These are phyloP conservation scores for Trichoderma aggressivum DNA, from an alignment of 2,329 filamentous ascomycete genomes.

Conservation along the genomic window DNA sequence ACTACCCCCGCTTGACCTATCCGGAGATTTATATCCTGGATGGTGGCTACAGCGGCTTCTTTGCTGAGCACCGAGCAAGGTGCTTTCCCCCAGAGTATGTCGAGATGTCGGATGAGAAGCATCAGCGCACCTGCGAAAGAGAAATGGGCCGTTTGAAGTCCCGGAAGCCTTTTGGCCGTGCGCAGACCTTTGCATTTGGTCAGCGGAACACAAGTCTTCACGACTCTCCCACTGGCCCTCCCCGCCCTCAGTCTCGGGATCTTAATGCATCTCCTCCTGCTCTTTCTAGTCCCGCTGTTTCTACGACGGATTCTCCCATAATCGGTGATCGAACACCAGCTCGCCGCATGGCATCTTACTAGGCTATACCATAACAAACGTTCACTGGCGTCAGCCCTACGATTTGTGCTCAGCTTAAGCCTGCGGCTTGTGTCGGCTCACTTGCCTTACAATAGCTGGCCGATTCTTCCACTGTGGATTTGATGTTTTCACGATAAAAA, in stretches of 20 bases:
- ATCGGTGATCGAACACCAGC: conserved; percentile 46
- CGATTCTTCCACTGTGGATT: background rate
- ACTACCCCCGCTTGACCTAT: conserved; percentile 86
- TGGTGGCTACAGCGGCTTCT: conserved; percentile 94
- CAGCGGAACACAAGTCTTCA: conserved; percentile 58
- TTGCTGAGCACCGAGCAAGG: conserved; percentile 68
- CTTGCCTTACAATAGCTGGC: background rate
- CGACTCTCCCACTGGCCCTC: conserved; percentile 57
- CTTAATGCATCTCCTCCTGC: conserved; percentile 37
- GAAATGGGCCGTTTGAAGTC: conserved; percentile 92
- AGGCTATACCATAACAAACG: conserved; percentile 24
- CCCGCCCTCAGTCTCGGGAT: conserved; percentile 40
- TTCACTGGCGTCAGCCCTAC: background rate
- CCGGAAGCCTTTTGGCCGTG: conserved; percentile 78
- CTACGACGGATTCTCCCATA: conserved; percentile 44
- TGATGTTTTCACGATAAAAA: background rate
- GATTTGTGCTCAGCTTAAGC: background rate
- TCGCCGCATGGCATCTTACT: conserved; percentile 64
- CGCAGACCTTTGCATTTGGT: conserved; percentile 94
- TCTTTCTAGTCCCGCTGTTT: conserved; percentile 38
- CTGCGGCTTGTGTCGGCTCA: background rate
- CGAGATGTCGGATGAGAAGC: conserved; percentile 90
- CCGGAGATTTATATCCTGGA: conserved; percentile 97
- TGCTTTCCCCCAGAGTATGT: conserved; percentile 96
- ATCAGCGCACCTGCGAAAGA: conserved; percentile 88